Evolutionary conservation across 2,329 filamentous ascomycete species (phyloP).

Genomic region (Cytospora paraplurivora): DNA sequence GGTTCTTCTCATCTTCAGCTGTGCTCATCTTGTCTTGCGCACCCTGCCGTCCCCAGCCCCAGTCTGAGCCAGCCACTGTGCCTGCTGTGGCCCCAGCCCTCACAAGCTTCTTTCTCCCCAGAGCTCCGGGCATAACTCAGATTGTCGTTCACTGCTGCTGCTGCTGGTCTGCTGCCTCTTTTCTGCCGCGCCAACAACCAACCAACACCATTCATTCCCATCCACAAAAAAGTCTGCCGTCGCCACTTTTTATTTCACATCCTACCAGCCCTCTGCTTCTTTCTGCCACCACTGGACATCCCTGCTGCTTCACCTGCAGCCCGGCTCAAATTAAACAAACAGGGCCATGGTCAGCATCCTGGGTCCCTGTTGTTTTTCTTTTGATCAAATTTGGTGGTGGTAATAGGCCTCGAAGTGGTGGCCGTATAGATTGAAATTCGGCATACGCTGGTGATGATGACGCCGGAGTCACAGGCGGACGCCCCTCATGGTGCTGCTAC

Average conservation of each 20-base stretch:
- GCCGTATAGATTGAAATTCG: not conserved
- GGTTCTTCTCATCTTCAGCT: not conserved
- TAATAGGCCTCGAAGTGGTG: not conserved
- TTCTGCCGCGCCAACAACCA: conserved; percentile 11
- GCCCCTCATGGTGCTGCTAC: conserved; percentile 26
- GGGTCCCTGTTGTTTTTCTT: not conserved
- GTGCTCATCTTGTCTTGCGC: not conserved
- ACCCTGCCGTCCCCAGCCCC: not conserved
- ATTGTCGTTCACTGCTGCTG: not conserved
- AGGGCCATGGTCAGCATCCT: conserved; percentile 14
- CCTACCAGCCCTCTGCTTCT: conserved; percentile 1
- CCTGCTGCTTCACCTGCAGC: conserved; percentile 12
- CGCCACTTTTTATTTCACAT: conserved; percentile 18
- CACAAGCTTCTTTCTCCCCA: not conserved
- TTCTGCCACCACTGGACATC: conserved; percentile 13
- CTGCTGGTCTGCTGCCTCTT: conserved; percentile 12
- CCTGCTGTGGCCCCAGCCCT: not conserved
- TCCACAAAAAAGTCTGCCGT: conserved; percentile 24
- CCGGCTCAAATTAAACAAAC: conserved; percentile 8
- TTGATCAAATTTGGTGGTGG: not conserved
- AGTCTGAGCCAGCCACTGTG: not conserved
- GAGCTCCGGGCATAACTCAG: not conserved
- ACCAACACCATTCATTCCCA: not conserved
- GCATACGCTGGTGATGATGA: not conserved
- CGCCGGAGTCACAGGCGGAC: not conserved